Evolutionary conservation across 2,329 filamentous ascomycete genomes (phyloP).

Genomic region (Periconia sp.): DNA sequence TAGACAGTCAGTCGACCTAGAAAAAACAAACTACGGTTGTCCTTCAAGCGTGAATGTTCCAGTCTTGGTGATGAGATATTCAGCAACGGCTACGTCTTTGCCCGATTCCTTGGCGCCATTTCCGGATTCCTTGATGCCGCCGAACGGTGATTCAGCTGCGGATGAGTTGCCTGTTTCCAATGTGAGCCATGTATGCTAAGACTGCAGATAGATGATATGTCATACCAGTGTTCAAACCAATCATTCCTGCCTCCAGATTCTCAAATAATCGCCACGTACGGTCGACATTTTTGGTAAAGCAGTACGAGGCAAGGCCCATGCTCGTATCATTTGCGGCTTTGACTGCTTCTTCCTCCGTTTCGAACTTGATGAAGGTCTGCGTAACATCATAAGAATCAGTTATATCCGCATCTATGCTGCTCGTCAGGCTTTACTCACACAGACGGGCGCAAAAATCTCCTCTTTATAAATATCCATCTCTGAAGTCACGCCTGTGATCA

Average conservation of each 20-base stretch:
- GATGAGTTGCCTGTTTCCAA: slow-evolving; percentile 57
- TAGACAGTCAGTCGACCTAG: too few relatives aligned
- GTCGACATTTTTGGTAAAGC: slow-evolving; percentile 69
- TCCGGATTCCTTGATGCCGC: slow-evolving; percentile 68
- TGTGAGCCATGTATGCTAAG: background rate
- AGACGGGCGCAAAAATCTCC: slow-evolving; percentile 67
- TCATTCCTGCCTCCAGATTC: slow-evolving; percentile 70
- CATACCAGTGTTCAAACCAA: slow-evolving; percentile 63
- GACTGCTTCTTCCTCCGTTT: slow-evolving; percentile 66
- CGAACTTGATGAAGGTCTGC: slow-evolving; percentile 62
- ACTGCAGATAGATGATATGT: background rate
- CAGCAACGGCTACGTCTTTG: slow-evolving; percentile 65
- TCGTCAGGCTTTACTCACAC: background rate
- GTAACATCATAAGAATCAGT: slow-evolving; percentile 18
- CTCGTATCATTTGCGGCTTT: slow-evolving; percentile 61
- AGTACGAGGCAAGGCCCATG: slow-evolving; percentile 68
- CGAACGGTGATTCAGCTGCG: slow-evolving; percentile 67
- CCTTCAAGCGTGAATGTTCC: slow-evolving; percentile 62
- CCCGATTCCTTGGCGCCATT: slow-evolving; percentile 70
- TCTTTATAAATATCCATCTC: slow-evolving; percentile 61
- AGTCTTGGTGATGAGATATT: slow-evolving; percentile 66
- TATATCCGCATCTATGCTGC: background rate
- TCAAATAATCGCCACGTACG: slow-evolving; percentile 67
- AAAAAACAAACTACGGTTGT: slow-evolving; percentile 11
- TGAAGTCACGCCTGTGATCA: slow-evolving; percentile 60